Conservation (phyloP, 2,329 filamentous ascomycete genomes). For the Fusarium goolgardi region DNA sequence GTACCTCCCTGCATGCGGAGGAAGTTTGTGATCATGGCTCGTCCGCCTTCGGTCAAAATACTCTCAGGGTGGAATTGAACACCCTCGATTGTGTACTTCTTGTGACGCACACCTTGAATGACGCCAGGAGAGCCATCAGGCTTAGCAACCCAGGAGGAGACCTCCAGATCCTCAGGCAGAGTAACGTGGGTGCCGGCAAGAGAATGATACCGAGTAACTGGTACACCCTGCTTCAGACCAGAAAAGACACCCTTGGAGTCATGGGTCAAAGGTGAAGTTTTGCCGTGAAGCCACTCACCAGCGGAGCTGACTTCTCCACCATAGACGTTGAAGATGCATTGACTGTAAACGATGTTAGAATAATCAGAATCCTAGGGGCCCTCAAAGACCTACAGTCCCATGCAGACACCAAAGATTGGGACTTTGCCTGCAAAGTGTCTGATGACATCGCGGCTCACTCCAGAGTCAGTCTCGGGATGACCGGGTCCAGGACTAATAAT, state of each 20-base stretch:
- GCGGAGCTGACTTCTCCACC: conserved; percentile 92
- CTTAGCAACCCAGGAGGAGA: conserved; percentile 88
- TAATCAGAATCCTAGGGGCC: background rate
- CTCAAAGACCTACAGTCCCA: conserved; percentile 80
- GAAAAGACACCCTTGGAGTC: conserved; percentile 93
- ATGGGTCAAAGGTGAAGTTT: conserved; percentile 91
- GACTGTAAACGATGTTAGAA: conserved; percentile 59
- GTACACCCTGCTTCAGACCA: conserved; percentile 80
- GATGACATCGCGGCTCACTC: conserved; percentile 92
- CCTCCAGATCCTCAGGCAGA: conserved; percentile 84
- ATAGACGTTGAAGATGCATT: conserved; percentile 96
- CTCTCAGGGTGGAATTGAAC: conserved; percentile 99
- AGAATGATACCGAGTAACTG: conserved; percentile 96
- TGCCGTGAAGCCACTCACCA: conserved; percentile 96
- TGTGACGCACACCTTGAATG: conserved; percentile 97
- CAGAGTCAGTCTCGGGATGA: conserved; percentile 90
- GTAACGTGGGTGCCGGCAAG: conserved; percentile 91
- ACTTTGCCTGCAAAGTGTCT: conserved; percentile 93
- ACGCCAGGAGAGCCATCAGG: conserved; percentile 83
- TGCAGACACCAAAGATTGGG: conserved; percentile 96
- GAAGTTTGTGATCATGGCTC: conserved; percentile 93
- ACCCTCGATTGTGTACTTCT: conserved; percentile 89
- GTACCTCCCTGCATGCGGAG: conserved; percentile 87
- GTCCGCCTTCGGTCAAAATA: conserved; percentile 90
- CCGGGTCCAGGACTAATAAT: conserved; percentile 96